Percentiles rank a stretch among this genome's conserved stretches.
Evolutionary conservation across 2,329 filamentous ascomycete genomes (phyloP).

Genomic region (Colletotrichum theobromicola): DNA sequence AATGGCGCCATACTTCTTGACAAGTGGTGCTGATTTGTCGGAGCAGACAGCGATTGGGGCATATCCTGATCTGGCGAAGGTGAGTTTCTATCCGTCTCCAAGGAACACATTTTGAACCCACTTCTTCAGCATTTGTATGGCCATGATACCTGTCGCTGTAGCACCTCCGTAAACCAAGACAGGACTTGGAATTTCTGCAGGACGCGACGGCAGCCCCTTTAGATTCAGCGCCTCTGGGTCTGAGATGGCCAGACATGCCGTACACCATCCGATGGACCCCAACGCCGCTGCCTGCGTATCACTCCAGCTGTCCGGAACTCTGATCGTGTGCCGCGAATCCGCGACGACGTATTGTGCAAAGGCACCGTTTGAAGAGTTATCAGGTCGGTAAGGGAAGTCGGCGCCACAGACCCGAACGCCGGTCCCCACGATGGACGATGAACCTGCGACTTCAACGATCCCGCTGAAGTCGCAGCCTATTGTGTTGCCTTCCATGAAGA

Average conservation of each 20-base stretch:
- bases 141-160: slow-evolving; percentile 32
- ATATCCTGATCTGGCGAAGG: not conserved
- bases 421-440: not conserved
- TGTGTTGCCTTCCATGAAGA: slow-evolving; percentile 5
- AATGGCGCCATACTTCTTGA: not conserved
- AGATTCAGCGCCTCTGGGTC: not conserved
- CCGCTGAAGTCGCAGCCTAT: slow-evolving; percentile 31
- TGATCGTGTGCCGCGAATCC: slow-evolving; percentile 9
- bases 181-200: slow-evolving; percentile 22
- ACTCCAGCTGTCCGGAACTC: slow-evolving; percentile 24
- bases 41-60: not conserved
- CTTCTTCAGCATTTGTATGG: slow-evolving; percentile 30
- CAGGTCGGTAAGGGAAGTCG: not conserved
- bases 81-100: not conserved
- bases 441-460: slow-evolving; percentile 11
- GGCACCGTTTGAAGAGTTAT: not conserved
- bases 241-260: slow-evolving; percentile 6
- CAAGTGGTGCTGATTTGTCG: not conserved
- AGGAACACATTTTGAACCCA: slow-evolving; percentile 14
- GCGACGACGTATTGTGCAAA: not conserved
- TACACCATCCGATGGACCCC: slow-evolving; percentile 29
- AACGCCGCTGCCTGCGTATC: slow-evolving; percentile 27
- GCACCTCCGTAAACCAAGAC: slow-evolving; percentile 34
- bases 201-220: slow-evolving; percentile 4
- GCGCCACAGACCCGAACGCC: not conserved